These are phyloP conservation scores for Emericellopsis terricola DNA, from an alignment of 495 filamentous ascomycete genomes.

Conservation along the genomic window DNA sequence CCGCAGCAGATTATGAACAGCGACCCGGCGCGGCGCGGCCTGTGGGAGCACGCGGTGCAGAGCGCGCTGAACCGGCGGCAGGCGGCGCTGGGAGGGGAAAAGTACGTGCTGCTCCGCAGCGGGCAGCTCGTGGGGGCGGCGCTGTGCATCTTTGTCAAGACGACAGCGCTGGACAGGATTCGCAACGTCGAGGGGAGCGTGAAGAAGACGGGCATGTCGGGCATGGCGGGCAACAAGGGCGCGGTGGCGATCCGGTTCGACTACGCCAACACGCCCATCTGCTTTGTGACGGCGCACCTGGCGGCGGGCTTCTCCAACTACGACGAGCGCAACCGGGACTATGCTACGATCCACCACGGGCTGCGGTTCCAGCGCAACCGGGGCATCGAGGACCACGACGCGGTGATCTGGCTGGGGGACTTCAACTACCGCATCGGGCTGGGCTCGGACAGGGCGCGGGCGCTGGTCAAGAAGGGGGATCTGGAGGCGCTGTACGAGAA, in stretches of 20 bases:
- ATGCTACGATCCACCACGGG: conserved; percentile 72
- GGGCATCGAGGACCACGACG: conserved; percentile 80
- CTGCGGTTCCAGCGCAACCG: conserved; percentile 80
- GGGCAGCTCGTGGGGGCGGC: conserved; percentile 93
- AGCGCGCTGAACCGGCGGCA: conserved; percentile 55
- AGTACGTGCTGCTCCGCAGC: conserved; percentile 76
- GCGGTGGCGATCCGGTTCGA: conserved; percentile 95
- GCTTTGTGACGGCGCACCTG: conserved; percentile 93
- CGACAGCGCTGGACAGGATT: conserved; percentile 54
- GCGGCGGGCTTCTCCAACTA: conserved; percentile 96
- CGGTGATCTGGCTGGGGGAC: conserved; percentile 93
- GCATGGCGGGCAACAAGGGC: conserved; percentile 95
- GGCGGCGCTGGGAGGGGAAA: conserved; percentile 39
- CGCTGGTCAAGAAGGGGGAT: conserved; percentile 49
- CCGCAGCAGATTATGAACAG: conserved; percentile 99
- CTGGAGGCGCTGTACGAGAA: conserved; percentile 73
- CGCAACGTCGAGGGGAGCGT: conserved; percentile 93
- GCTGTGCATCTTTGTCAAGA: conserved; percentile 74
- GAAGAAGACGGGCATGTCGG: conserved; percentile 96
- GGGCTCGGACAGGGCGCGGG: conserved; percentile 57
- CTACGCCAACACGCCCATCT: conserved; percentile 80
- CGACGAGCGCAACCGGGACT: conserved; percentile 87
- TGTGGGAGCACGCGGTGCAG: conserved; percentile 73
- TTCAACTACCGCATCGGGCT: conserved; percentile 97
- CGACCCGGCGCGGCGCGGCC: conserved; percentile 66